Conservation (phyloP, 2,329 filamentous ascomycete species). For the Blastomyces gilchristii region DNA sequence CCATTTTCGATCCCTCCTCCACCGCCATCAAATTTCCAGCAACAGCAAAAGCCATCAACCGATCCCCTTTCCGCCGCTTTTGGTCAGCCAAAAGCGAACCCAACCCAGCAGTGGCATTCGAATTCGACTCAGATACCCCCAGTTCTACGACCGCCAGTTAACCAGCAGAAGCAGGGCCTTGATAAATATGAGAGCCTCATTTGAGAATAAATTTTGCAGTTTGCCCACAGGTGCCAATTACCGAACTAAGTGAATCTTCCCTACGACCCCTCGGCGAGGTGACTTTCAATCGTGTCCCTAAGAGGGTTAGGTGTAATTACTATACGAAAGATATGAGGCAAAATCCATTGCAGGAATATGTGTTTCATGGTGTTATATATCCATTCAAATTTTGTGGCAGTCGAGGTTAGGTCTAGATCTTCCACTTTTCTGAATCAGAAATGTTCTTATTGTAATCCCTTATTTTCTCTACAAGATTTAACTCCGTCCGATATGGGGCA, state of each 20-base stretch:
- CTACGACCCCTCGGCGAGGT: background rate
- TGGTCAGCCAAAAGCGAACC: constrained; percentile 16
- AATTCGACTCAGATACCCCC: constrained; percentile 16
- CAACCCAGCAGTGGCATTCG: constrained; percentile 12
- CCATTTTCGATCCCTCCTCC: constrained; percentile 30
- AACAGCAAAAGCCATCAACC: constrained; percentile 15
- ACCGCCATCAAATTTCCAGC: constrained; percentile 23
- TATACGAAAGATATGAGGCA: background rate
- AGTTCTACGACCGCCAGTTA: background rate
- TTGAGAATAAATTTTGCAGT: constrained; percentile 20
- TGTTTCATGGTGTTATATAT: background rate
- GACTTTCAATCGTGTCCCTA: background rate
- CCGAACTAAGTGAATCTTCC: background rate
- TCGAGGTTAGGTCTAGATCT: background rate
- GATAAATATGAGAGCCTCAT: constrained; percentile 50
- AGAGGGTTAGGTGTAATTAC: background rate
- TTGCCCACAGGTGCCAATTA: background rate
- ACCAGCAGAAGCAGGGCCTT: constrained; percentile 34
- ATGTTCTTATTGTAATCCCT: background rate
- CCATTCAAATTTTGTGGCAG: background rate
- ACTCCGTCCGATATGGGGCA: background rate
- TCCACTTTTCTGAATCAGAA: background rate
- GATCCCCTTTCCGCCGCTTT: constrained; percentile 12
- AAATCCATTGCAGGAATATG: background rate
- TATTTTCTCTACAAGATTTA: background rate